A percentile compares a stretch with the other conserved stretches of the same genome.
phyloP scores from a whole-genome alignment of 805 yeast species.

The Kodamaea kakaduensis region DNA sequence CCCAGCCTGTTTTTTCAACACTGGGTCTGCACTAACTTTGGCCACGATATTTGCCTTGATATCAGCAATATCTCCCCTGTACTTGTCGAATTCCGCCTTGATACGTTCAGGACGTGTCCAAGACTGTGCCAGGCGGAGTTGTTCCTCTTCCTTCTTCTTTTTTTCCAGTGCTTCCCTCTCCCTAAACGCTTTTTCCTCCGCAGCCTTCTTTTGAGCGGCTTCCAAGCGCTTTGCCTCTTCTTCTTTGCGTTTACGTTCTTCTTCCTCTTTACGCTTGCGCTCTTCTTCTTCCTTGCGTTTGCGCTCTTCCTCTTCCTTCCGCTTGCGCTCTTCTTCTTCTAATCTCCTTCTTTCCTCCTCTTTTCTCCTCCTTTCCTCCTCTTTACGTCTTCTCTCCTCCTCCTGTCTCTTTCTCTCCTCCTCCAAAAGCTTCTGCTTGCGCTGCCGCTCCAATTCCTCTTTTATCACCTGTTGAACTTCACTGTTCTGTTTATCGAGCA shows the following conservation, averaged over 20 bases:
- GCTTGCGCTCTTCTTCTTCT: constrained; percentile 18
- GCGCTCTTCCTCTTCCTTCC: constrained; percentile 8
- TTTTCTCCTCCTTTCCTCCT: constrained; percentile 5
- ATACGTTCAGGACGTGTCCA: constrained; percentile 32
- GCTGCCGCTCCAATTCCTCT: constrained; percentile 9
- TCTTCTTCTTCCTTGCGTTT: constrained; percentile 7
- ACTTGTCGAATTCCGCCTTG: constrained; percentile 42
- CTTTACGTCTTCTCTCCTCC: constrained; percentile 6
- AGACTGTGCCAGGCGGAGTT: constrained; percentile 20
- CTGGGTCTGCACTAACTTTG: constrained; percentile 48
- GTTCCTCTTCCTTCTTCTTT: constrained; percentile 9
- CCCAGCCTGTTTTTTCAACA: constrained; percentile 49
- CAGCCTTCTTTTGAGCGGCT: constrained; percentile 19
- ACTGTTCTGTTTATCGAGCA: constrained; percentile 7
- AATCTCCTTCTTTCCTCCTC: constrained; percentile 13
- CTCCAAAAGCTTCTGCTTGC: constrained; percentile 11
- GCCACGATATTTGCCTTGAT: constrained; percentile 60
- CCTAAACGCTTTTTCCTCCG: constrained; percentile 12
- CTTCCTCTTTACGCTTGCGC: constrained; percentile 5
- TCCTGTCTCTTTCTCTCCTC: constrained; percentile 12
- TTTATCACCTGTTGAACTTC: constrained; percentile 11
- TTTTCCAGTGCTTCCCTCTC: constrained; percentile 3
- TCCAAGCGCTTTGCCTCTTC: constrained; percentile 12
- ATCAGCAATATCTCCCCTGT: constrained; percentile 48
- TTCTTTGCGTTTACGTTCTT: constrained; percentile 9